These are phyloP conservation scores for Carex sylvatica DNA, from an alignment of 202 grass and related monocot genomes.

Conservation along the genomic window DNA sequence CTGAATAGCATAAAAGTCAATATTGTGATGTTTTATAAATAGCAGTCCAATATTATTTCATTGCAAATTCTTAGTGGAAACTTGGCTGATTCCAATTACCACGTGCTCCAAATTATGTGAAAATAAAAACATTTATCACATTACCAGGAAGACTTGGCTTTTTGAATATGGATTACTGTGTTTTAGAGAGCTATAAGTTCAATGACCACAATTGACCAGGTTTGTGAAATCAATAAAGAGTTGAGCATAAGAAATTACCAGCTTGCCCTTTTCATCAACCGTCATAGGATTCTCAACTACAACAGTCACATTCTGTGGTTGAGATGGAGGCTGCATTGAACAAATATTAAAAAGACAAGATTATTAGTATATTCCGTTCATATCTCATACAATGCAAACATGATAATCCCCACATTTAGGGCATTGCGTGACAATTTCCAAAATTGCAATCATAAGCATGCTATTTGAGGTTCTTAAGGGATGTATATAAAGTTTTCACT, in stretches of 20 bases:
- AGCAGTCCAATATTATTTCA: background rate
- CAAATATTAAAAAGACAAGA: slow-evolving; percentile 14
- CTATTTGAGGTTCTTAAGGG: background rate
- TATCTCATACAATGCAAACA: background rate
- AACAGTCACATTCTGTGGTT: slow-evolving; percentile 69
- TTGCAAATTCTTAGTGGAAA: background rate
- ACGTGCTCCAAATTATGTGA: background rate
- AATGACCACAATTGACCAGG: background rate
- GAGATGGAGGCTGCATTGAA: slow-evolving; percentile 37
- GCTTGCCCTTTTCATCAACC: slow-evolving; percentile 81
- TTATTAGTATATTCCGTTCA: slow-evolving; percentile 4
- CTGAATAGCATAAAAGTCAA: slow-evolving; percentile 36
- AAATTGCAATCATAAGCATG: background rate
- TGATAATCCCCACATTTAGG: background rate
- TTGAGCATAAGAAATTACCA: slow-evolving; percentile 43
- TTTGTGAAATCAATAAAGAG: background rate
- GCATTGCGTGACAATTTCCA: background rate
- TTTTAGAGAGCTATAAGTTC: slow-evolving; percentile 1
- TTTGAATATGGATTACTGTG: background rate
- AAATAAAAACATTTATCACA: background rate
- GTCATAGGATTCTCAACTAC: slow-evolving; percentile 96
- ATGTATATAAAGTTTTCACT: background rate
- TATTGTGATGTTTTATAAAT: background rate
- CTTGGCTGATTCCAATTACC: background rate
- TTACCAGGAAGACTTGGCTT: background rate